Evolutionary conservation across 2,329 filamentous ascomycete species (phyloP), one percentile per base, ranked within the genome.

Genomic region (Dactylellina sp.): DNA sequence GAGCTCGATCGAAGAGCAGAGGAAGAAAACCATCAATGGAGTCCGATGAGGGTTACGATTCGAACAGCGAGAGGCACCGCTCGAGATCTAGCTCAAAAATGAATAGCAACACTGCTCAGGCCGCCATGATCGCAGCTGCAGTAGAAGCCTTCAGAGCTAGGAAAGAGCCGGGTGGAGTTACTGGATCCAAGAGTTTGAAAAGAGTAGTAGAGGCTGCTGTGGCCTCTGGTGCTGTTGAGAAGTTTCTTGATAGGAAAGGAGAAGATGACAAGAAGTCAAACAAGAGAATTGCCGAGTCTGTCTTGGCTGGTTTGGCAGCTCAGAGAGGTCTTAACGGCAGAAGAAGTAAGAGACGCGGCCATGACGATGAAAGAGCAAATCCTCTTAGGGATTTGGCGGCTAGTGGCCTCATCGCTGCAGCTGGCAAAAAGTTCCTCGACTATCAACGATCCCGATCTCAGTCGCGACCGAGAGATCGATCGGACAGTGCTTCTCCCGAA

Each of bases 11-110:
- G 2, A 66, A 61, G 61, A 74, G 70, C 40, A 37, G 55, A 20
- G 61, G 49, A 4, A 35, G 61, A 42, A 72, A 46, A 24, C 9
- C 50, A 9, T 65, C 68, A 11, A 16, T 37, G 22, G 39, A 40
- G 11, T 72, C 68, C 5, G 70, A 74, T 40, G 70, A 74, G 40
- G 70, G 70, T 1, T 74, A 74, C 24, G 70, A 74, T 52, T 74
- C 70, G 5, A 61, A 74, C 40, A 57, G 47, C 20, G 70, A 66
- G 14, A 25, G 32, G n/a, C 6, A 39, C 2, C 46, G 70, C 5
- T 74, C 70, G 12, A 50, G 61, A 24, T 72, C 68, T 22, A 24
- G 46, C 1, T 71, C 66, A 6, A 44, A 14, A 22, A 28, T 65
- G n/a, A 9, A 61, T 12, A 60, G 61, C 24, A 66, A 61, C 47